These are phyloP conservation scores for Sphenostylis stenocarpa DNA, from an alignment of 306 rosid genomes.

Conservation along the genomic window DNA sequence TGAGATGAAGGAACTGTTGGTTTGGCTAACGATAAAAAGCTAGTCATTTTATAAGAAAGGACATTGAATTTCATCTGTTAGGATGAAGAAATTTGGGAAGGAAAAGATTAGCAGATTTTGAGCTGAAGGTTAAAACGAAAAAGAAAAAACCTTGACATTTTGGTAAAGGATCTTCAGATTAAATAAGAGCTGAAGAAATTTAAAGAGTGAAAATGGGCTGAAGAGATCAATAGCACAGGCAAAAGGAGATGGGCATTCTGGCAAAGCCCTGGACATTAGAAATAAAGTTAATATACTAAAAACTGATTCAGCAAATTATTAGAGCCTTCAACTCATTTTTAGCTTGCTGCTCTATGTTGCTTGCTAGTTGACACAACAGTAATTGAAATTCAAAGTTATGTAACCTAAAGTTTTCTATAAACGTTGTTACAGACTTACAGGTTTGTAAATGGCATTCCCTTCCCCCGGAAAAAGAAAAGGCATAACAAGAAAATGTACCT, in stretches of 20 bases:
- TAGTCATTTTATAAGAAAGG: slow-evolving; percentile 8
- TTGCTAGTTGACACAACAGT: background rate
- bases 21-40: background rate
- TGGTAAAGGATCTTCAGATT: background rate
- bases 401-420: background rate
- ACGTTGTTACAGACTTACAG: background rate
- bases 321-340: background rate
- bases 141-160: background rate
- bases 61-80: background rate
- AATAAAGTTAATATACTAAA: background rate
- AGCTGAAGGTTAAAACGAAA: background rate
- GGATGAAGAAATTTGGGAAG: background rate
- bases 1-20: background rate
- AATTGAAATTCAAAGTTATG: background rate
- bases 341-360: background rate
- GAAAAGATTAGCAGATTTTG: background rate
- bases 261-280: background rate
- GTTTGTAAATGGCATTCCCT: background rate
- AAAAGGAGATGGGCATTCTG: background rate
- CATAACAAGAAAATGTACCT: background rate
- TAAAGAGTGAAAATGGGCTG: background rate
- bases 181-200: background rate
- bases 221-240: background rate
- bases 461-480: background rate
- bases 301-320: background rate